Percentiles rank a stretch among this genome's conserved stretches.
phyloP scores from a whole-genome alignment of 176 grass and related monocot genomes.

The Oryza glumipatula region DNA sequence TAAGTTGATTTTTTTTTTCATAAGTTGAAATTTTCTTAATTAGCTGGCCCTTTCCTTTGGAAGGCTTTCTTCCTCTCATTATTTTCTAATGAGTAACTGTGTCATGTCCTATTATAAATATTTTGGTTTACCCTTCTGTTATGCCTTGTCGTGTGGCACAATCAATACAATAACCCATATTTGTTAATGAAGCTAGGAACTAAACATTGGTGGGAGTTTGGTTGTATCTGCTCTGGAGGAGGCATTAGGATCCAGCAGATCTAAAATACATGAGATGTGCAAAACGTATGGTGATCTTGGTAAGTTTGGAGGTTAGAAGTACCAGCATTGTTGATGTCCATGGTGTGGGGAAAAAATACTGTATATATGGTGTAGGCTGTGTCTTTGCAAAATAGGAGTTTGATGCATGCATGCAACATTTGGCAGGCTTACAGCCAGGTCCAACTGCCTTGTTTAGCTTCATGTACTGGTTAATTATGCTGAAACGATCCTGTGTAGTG shows the following conservation, averaged over 20 bases:
- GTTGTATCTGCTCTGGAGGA: conserved; percentile 82
- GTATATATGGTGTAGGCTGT: conserved; percentile 25
- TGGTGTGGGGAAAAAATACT: not conserved
- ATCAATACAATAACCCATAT: not conserved
- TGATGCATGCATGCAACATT: conserved; percentile 22
- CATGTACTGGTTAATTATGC: conserved; percentile 26
- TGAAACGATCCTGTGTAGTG: conserved; percentile 13
- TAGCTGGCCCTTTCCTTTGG: too few relatives aligned
- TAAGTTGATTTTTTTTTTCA: too few relatives aligned
- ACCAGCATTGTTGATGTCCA: conserved; percentile 32
- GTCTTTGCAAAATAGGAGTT: conserved; percentile 8
- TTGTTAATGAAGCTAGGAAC: conserved; percentile 62
- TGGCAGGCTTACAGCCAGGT: conserved; percentile 2
- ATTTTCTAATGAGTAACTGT: too few relatives aligned
- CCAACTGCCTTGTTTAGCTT: conserved; percentile 26
- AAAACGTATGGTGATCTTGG: conserved; percentile 87
- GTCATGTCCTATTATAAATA: too few relatives aligned
- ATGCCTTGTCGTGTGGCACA: too few relatives aligned
- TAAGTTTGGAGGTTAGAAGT: conserved; percentile 44
- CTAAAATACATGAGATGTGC: conserved; percentile 95
- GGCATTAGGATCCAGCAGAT: conserved; percentile 72
- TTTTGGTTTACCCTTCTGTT: too few relatives aligned
- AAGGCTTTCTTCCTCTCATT: too few relatives aligned
- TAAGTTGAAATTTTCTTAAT: too few relatives aligned
- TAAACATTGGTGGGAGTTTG: conserved; percentile 91